A percentile compares a stretch with the other conserved stretches of the same genome.
Evolutionary conservation across 768 basidiomycete species (phyloP).

Genomic region (Mycena kentingensis): DNA sequence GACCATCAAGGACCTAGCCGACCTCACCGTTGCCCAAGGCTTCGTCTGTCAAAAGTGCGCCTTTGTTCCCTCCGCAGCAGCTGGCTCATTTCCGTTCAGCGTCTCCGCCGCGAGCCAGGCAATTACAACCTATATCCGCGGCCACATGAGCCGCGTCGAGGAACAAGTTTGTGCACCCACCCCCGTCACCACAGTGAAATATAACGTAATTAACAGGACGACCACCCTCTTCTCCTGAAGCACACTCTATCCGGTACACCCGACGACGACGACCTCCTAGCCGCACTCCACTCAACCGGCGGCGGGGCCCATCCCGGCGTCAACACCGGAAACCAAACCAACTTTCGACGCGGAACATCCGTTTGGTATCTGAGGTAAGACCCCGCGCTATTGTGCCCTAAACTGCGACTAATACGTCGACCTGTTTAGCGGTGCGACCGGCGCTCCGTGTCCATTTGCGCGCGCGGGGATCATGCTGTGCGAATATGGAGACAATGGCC

Average conservation of each 20-base stretch:
- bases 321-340: conserved; percentile 54
- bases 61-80: conserved; percentile 20
- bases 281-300: conserved; percentile 67
- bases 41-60: conserved; percentile 75
- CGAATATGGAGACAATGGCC: conserved; percentile 61
- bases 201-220: conserved; percentile 66
- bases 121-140: conserved; percentile 80
- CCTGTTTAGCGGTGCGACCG: conserved; percentile 70
- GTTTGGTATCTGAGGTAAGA: conserved; percentile 90
- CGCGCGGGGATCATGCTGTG: conserved; percentile 71
- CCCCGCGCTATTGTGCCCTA: too few relatives aligned
- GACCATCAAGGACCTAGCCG: conserved; percentile 85
- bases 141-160: conserved; percentile 72
- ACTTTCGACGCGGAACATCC: conserved; percentile 76
- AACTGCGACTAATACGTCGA: too few relatives aligned
- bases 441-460: conserved; percentile 75
- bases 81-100: conserved; percentile 40
- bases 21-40: conserved; percentile 64
- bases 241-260: conserved; percentile 72
- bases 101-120: conserved; percentile 79
- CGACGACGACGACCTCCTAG: conserved; percentile 72
- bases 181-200: conserved; percentile 78
- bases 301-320: conserved; percentile 62
- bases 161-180: too few relatives aligned
- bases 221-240: conserved; percentile 72